Evolutionary conservation across 768 basidiomycete genomes (phyloP), one percentile per base, ranked within the genome.

Genomic region (Mycena latifolia): DNA sequence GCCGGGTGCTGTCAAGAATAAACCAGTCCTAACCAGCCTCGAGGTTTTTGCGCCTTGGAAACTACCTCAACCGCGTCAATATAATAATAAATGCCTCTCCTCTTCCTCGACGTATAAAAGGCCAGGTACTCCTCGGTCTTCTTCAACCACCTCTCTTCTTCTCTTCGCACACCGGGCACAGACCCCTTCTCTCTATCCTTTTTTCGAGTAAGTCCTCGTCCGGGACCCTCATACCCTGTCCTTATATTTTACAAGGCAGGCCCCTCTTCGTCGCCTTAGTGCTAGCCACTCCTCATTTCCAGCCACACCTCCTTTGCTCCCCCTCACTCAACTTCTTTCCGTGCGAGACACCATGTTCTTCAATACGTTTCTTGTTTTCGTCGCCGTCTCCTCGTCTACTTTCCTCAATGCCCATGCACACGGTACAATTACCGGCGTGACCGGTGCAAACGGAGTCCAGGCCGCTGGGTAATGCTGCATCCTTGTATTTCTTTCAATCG

Each of bases 261-360:
- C 37, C 17, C 46, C 17, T 59, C 52, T 62, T 46, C 50, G 45
- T 39, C 62, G 45, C 43, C 31, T 33, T 54, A 35, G 61, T 68
- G 67, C 66, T 63, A 67, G 66, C 50, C 66, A 67, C 66, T 55
- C 45, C 52, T 7, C 43, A 12, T 29, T 65, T 37, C 31, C n/a
- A 65, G 39, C 39, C 45, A 46, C 28, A 7, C 39, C 47, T 12
- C 55, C 35, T 59, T 55, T 48, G 33, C 7, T 41, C 14, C 54
- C n/a, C n/a, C n/a, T n/a, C n/a, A n/a, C 48, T 14, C 54, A 53
- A 6, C 57, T 25, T 65, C 61, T 47, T 50, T 62, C 35, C 55
- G 68, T 65, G 64, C 64, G 17, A 65, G 59, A 25, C 68, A 63
- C 69, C 25, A 70, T 70, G 69, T 70, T 66, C 52, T 70, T 63